A percentile compares a stretch with the other conserved stretches of the same genome.
Evolutionary conservation across 768 basidiomycete genomes (phyloP).

Genomic region (Suillus variegatus): DNA sequence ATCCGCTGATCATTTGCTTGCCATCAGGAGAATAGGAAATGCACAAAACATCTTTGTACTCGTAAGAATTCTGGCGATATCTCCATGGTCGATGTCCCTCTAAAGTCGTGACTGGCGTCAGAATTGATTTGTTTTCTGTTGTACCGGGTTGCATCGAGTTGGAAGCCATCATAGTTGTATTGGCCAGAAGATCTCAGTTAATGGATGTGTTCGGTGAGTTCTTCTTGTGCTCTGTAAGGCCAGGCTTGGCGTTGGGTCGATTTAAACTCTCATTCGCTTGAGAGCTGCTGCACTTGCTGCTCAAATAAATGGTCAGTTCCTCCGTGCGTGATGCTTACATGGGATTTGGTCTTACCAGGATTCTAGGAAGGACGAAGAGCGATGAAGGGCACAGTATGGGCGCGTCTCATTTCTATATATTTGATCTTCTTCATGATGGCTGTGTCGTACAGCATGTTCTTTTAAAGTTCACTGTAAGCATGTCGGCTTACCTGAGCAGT

Average conservation of each 20-base stretch:
- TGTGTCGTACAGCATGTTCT: too few relatives aligned
- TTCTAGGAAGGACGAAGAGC: not conserved
- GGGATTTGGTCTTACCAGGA: not conserved
- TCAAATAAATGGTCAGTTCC: not conserved
- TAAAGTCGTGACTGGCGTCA: not conserved
- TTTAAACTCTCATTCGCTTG: too few relatives aligned
- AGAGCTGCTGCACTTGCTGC: too few relatives aligned
- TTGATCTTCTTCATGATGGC: too few relatives aligned
- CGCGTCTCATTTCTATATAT: too few relatives aligned
- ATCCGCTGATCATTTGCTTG: not conserved
- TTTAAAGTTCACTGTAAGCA: too few relatives aligned
- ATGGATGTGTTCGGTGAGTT: too few relatives aligned
- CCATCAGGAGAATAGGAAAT: not conserved
- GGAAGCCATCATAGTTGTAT: not conserved
- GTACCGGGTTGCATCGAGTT: not conserved
- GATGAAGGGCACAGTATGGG: not conserved
- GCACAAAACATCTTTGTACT: not conserved
- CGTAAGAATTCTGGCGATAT: not conserved
- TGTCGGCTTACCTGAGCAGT: too few relatives aligned
- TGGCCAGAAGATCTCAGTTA: too few relatives aligned
- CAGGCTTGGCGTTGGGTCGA: too few relatives aligned
- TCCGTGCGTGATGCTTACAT: not conserved
- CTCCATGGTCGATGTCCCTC: not conserved
- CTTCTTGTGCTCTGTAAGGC: too few relatives aligned
- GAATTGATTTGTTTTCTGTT: not conserved